These are phyloP conservation scores for Tulasnella sp. DNA, from an alignment of 768 basidiomycete species.

Conservation along the genomic window DNA sequence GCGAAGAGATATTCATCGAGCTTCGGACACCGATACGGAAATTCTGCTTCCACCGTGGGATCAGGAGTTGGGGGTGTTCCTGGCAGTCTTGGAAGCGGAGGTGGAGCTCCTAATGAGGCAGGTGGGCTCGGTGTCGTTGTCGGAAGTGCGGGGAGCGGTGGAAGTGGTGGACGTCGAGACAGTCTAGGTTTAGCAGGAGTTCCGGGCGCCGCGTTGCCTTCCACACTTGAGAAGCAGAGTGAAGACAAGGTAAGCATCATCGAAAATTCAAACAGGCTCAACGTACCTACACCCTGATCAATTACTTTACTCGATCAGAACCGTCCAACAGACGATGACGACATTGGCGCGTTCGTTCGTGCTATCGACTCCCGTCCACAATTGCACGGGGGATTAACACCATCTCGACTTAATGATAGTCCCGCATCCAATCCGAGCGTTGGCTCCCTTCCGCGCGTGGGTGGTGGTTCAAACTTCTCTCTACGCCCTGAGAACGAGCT, in stretches of 20 bases:
- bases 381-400: slow-evolving; percentile 14
- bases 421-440: slow-evolving; percentile 4
- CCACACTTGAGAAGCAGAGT: no score
- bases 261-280: no score
- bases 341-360: slow-evolving; percentile 13
- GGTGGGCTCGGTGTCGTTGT: neutral
- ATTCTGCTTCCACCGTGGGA: neutral
- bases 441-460: neutral
- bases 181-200: slow-evolving; percentile 3
- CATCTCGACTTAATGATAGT: slow-evolving; percentile 10
- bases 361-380: slow-evolving; percentile 15
- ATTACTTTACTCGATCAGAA: neutral
- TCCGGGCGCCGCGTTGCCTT: no score
- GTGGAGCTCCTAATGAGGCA: neutral
- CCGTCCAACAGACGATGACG: slow-evolving; percentile 14
- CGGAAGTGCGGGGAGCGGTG: neutral
- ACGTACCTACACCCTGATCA: neutral
- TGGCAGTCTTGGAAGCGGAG: slow-evolving; percentile 9
- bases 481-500: no score
- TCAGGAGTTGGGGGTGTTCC: slow-evolving; percentile 4
- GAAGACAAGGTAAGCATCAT: no score
- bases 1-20: slow-evolving; percentile 12
- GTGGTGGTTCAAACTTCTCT: no score
- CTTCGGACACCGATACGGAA: slow-evolving; percentile 11
- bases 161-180: neutral